Conservation (phyloP, 345 rosid species). For the Leavenworthia alabamica region DNA sequence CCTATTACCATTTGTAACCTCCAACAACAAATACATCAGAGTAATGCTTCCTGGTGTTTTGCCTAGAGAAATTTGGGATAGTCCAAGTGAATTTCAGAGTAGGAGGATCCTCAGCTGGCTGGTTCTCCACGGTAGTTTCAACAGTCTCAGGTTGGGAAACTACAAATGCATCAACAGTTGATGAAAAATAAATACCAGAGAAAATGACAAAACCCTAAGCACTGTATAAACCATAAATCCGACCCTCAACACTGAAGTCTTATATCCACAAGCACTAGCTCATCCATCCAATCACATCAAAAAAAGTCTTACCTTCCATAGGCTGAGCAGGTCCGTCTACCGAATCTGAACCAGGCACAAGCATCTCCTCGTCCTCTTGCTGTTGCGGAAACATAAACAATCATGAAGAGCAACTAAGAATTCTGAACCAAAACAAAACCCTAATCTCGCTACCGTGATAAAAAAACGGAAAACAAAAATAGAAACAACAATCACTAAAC, state of each 20-base stretch:
- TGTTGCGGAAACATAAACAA: conserved; percentile 34
- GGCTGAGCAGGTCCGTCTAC: conserved; percentile 64
- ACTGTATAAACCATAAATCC: conserved; percentile 1
- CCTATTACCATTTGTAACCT: conserved; percentile 75
- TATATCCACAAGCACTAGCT: conserved; percentile 4
- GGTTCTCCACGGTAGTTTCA: conserved; percentile 60
- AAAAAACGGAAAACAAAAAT: conserved; percentile 14
- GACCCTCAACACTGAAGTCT: not conserved
- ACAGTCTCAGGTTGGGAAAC: conserved; percentile 39
- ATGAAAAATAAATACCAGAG: not conserved
- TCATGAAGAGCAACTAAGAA: conserved; percentile 7
- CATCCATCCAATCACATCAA: conserved; percentile 6
- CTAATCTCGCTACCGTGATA: conserved; percentile 37
- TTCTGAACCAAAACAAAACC: conserved; percentile 15
- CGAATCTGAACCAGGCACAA: conserved; percentile 77
- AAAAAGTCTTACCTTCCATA: conserved; percentile 56
- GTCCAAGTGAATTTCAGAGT: conserved; percentile 75
- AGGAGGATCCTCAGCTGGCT: conserved; percentile 76
- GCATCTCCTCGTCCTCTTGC: conserved; percentile 95
- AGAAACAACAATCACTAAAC: conserved; percentile 29
- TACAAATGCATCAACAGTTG: conserved; percentile 42
- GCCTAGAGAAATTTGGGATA: conserved; percentile 65
- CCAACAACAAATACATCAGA: conserved; percentile 76
- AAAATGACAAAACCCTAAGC: conserved; percentile 21
- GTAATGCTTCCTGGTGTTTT: conserved; percentile 65